Evolutionary conservation across 371 early-diverging fungal genomes (phyloP).

Genomic region (Mortierella sp.): DNA sequence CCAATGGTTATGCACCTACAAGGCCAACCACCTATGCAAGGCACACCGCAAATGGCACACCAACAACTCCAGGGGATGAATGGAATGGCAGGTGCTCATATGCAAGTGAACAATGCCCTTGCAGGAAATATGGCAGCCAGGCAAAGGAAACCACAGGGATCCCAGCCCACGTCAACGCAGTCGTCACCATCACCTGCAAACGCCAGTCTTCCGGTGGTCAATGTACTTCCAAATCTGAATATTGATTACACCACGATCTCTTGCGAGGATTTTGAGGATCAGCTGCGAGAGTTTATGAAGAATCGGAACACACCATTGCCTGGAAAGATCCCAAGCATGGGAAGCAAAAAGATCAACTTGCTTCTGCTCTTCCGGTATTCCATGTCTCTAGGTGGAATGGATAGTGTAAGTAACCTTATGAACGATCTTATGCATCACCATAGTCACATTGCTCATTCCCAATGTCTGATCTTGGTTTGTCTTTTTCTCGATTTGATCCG

Average conservation of each 20-base stretch:
- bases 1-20: constrained; percentile 48
- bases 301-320: constrained; percentile 40
- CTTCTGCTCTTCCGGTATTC: constrained; percentile 44
- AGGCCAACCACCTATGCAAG: constrained; percentile 44
- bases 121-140: constrained; percentile 21
- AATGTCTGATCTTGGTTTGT: not conserved
- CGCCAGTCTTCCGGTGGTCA: constrained; percentile 38
- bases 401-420: constrained; percentile 40
- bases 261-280: constrained; percentile 49
- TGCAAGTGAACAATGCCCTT: constrained; percentile 24
- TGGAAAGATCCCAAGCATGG: constrained; percentile 52
- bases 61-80: constrained; percentile 34
- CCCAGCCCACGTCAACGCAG: constrained; percentile 45
- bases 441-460: not conserved
- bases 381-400: constrained; percentile 53
- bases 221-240: constrained; percentile 41
- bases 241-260: constrained; percentile 45
- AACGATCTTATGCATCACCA: too few relatives aligned
- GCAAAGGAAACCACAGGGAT: constrained; percentile 33
- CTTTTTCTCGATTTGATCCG: not conserved
- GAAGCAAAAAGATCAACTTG: constrained; percentile 51
- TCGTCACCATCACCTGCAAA: constrained; percentile 41
- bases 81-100: constrained; percentile 21
- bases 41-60: constrained; percentile 47
- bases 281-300: constrained; percentile 48